These are phyloP conservation scores for Corymbia calophylla DNA, from an alignment of 441 rosid genomes.

Conservation along the genomic window DNA sequence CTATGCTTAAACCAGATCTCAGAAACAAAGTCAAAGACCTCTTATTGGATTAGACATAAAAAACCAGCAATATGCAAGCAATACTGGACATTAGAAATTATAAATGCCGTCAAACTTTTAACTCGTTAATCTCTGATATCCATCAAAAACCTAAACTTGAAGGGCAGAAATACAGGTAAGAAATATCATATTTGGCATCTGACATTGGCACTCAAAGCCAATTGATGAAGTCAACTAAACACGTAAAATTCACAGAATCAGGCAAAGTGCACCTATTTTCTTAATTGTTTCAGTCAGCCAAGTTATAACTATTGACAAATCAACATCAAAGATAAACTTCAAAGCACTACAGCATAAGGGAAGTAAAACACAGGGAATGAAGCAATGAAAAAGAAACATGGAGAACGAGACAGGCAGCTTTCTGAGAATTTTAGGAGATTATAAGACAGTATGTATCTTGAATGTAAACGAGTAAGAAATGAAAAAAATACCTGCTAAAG, in stretches of 20 bases:
- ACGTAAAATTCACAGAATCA: neutral
- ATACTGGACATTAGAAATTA: neutral
- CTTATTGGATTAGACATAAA: neutral
- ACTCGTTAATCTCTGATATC: neutral
- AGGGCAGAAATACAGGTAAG: neutral
- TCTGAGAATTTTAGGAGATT: neutral
- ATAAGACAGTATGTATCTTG: neutral
- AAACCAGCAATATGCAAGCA: neutral
- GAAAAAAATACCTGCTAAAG: slow-evolving; percentile 52
- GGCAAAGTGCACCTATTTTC: neutral
- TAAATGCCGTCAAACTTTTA: neutral
- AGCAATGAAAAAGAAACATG: neutral
- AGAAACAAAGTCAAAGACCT: neutral
- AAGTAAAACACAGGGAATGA: neutral
- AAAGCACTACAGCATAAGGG: neutral
- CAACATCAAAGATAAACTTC: neutral
- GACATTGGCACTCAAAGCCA: neutral
- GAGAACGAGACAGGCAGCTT: neutral
- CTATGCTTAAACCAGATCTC: neutral
- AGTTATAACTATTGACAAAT: neutral
- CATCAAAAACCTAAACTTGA: neutral
- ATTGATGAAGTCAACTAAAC: neutral
- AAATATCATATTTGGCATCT: neutral
- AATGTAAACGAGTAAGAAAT: neutral
- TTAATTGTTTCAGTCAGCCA: neutral